These are phyloP conservation scores for Catunica adiposa DNA, from an alignment of 2,329 filamentous ascomycete species.

Conservation along the genomic window DNA sequence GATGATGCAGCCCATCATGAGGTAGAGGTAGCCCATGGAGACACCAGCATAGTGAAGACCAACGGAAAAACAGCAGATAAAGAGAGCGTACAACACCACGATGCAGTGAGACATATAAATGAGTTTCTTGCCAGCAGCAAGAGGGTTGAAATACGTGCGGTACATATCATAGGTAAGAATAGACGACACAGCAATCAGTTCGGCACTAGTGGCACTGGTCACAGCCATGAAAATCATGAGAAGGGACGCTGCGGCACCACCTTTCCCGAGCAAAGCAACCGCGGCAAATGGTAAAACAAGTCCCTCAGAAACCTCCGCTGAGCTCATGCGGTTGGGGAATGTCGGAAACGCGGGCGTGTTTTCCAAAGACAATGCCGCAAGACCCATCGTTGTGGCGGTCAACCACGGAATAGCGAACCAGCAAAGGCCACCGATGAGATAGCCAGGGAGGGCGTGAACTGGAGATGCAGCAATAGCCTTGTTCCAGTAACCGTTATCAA, in stretches of 20 bases:
- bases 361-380: slow-evolving; percentile 67
- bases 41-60: slow-evolving; percentile 60
- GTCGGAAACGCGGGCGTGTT: slow-evolving; percentile 55
- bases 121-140: slow-evolving; percentile 55
- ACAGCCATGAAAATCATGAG: slow-evolving; percentile 83
- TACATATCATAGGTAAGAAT: slow-evolving; percentile 82
- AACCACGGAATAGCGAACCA: slow-evolving; percentile 94
- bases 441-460: slow-evolving; percentile 72
- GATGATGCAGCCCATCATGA: slow-evolving; percentile 86
- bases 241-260: slow-evolving; percentile 62
- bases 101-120: slow-evolving; percentile 65
- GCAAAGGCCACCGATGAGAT: slow-evolving; percentile 67
- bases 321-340: slow-evolving; percentile 53
- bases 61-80: slow-evolving; percentile 64
- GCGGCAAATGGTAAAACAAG: slow-evolving; percentile 74
- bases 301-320: slow-evolving; percentile 63
- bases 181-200: slow-evolving; percentile 73
- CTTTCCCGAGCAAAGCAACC: slow-evolving; percentile 64
- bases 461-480: slow-evolving; percentile 82
- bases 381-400: slow-evolving; percentile 73
- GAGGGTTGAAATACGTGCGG: slow-evolving; percentile 69
- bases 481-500: slow-evolving; percentile 83
- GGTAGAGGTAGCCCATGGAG: slow-evolving; percentile 74
- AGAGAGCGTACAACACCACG: slow-evolving; percentile 53
- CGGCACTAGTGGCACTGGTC: slow-evolving; percentile 65